Evolutionary conservation across 1,284 basidiomycete genomes (phyloP).

Genomic region (Rhodotorula sp.): DNA sequence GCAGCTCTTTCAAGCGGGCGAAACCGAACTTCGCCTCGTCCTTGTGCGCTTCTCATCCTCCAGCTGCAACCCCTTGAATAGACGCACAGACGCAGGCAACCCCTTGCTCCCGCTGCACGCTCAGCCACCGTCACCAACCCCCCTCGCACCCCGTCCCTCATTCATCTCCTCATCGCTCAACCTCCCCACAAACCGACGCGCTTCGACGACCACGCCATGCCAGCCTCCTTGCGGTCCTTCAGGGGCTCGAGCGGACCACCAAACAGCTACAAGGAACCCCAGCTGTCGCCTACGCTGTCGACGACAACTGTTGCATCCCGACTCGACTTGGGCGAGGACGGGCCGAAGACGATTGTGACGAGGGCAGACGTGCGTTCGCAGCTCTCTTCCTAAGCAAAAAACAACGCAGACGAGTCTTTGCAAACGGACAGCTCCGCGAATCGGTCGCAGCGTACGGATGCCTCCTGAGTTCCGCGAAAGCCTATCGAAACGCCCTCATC

Average conservation of each 20-base stretch:
- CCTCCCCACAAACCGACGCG: too few species aligned
- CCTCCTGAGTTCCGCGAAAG: conserved; percentile 38
- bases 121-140: too few species aligned
- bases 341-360: conserved; percentile 24
- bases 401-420: too few species aligned
- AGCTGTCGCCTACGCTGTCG: conserved; percentile 20
- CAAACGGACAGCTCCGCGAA: conserved; percentile 38
- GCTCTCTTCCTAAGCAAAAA: too few species aligned
- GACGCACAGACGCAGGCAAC: too few species aligned
- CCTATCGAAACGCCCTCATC: conserved; percentile 40
- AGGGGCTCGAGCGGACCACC: conserved; percentile 1
- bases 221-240: conserved; percentile 8
- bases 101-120: too few species aligned
- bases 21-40: too few species aligned
- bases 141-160: too few species aligned
- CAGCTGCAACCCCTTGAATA: too few species aligned
- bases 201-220: conserved; percentile 1
- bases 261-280: not conserved
- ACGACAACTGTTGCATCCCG: conserved; percentile 15
- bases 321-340: conserved; percentile 26
- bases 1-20: too few species aligned
- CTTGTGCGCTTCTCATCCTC: too few species aligned
- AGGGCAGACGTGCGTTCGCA: conserved; percentile 29
- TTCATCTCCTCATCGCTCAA: too few species aligned
- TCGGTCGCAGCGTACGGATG: conserved; percentile 37